Base-by-base conservation (phyloP, 768 basidiomycete species). In the Lepiota venenata region DNA sequence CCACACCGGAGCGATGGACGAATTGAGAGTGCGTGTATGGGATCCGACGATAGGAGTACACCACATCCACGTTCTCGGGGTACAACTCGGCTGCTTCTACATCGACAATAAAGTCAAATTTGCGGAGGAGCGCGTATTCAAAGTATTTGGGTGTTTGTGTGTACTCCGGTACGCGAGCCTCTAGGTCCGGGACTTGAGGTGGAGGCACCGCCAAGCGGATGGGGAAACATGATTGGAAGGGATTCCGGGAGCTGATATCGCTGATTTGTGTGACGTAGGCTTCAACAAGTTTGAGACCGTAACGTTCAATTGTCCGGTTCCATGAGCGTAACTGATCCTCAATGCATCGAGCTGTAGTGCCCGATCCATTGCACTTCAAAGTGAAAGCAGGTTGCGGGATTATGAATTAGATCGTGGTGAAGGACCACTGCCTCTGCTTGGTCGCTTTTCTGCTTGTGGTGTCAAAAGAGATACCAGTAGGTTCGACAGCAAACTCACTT, bases 281-380 rank as follows among this genome's bases (percentile, higher is more conserved):
- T 66, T 98, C 97, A 20, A 98, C 90, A 9, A 99, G 82, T 66
- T 84, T 91, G 52, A 98, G 75, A 2, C 96, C 96, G 57, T 93
- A 93, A 47, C 87, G 80, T 58, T 96, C 94, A 42, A 95, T 91
- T 3, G 82, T 79, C 38, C 90, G 78, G 52, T 81, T 82, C 89
- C 93, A 94, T 48, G 81, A 78, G 37, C 88, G 83, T 20, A 97
- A 76, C 48, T 88, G 80, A 59, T 96, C 93, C 59, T 98, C 95
- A 48, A 98, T 89, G 58, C 86, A 87, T 18, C 91, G 83, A 20
- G 94, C 93, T 1, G 93, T 94, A 1, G 94, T 89, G n/a, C 2
- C 93, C 94, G 38, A 98, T 87, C 96, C 97, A 99, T 57, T 96
- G 91, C 25, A 99, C 76, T 69, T 99, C 95, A 62, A 98, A 94